Evolutionary conservation across 345 rosid genomes (phyloP), one percentile per base, ranked within the genome.

Genomic region (Xanthoceras sorbifolium): DNA sequence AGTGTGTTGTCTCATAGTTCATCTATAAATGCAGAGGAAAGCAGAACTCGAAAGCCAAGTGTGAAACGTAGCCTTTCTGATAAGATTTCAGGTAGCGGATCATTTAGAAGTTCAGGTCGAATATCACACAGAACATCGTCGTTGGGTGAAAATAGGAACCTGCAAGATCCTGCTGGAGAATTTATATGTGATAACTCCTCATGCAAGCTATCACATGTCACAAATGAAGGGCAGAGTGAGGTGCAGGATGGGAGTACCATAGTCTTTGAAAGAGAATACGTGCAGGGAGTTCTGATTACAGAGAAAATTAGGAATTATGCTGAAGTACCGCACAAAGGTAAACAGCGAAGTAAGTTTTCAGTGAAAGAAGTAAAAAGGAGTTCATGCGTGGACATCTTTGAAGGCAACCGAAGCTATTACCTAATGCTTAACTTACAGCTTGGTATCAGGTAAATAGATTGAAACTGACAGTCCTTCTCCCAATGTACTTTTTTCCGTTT

Each of bases 371-470:
- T 75, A 50, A 82, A 83, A 75, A 79, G 78, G 71, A 91, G 80
- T 76, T 81, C 81, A 28, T 87, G 87, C 20, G 38, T 80, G 76
- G 82, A 82, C 72, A 77, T 84, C 81, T 81, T 89, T 18, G 81
- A 73, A 46, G 84, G 90, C 66, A 78, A 79, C 50, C 87, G 83
- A 75, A 90, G 90, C 84, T 82, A 89, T 79, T 88, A 83, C 81
- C 83, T 93, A 55, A 93, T 87, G 97, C 92, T 93, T 34, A 93
- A 90, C 84, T 87, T 95, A 86, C 99, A 95, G 86, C 94, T 93
- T 74, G 99, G 99, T 74, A 94, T 94, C 87, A 92, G 97, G 97
- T 94, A 89, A 75, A 76, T n/a, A 52, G 69, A 71, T 82, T 42
- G 20, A 46, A 7, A 62, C 12, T 29, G 29, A 26, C 63, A 20